These are phyloP conservation scores for Lablab purpureus DNA, from an alignment of 306 rosid species.

Conservation along the genomic window DNA sequence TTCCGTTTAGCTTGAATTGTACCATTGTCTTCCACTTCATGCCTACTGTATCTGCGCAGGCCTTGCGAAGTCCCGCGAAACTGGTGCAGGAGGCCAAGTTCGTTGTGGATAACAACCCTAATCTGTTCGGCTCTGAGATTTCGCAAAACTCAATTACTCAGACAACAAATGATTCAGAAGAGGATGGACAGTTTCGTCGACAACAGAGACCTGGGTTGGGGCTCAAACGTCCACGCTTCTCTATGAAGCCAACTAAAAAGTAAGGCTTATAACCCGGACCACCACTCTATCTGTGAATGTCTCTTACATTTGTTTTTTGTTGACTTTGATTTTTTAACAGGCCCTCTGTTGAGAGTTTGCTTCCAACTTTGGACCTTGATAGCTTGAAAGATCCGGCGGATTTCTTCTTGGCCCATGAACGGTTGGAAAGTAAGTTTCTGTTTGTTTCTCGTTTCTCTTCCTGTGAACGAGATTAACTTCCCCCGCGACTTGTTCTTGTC, in stretches of 20 bases:
- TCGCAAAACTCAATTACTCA: constrained; percentile 21
- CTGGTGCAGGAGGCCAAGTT: constrained; percentile 57
- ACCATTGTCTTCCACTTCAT: background rate
- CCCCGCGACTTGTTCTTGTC: constrained; percentile 18
- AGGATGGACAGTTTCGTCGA: constrained; percentile 58
- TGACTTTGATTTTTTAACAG: constrained; percentile 47
- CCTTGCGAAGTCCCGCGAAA: constrained; percentile 56
- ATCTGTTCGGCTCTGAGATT: constrained; percentile 39
- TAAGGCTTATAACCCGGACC: constrained; percentile 27
- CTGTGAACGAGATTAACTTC: background rate
- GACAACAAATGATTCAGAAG: constrained; percentile 39
- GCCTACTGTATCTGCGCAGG: constrained; percentile 50
- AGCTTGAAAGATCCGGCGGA: constrained; percentile 68
- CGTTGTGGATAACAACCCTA: constrained; percentile 47
- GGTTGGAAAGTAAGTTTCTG: constrained; percentile 66
- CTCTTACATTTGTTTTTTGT: background rate
- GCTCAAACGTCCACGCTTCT: constrained; percentile 73
- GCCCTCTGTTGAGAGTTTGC: constrained; percentile 59
- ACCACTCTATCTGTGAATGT: background rate
- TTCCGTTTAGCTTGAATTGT: constrained; percentile 6
- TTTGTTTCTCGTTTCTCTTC: constrained; percentile 22
- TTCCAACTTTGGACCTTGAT: constrained; percentile 59
- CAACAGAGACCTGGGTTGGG: constrained; percentile 77
- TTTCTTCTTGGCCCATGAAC: constrained; percentile 71
- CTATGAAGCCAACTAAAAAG: constrained; percentile 65